Conservation (phyloP, 208 protist species). For the Wallacemonas sp. region DNA sequence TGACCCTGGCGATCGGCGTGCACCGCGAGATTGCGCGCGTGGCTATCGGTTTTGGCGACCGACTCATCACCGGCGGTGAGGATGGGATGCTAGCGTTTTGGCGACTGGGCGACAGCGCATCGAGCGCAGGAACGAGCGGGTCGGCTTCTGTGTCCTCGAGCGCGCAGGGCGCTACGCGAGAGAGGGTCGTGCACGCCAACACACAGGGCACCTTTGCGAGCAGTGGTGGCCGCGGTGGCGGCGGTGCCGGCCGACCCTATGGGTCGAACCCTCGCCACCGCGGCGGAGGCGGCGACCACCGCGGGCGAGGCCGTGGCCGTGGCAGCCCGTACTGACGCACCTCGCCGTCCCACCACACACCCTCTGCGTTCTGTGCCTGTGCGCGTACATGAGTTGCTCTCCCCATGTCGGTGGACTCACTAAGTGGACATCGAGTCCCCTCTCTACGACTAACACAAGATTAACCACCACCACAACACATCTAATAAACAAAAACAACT, state of each 20-base stretch:
- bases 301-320: constrained; percentile 17
- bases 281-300: too few species aligned
- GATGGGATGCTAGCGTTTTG: constrained; percentile 80
- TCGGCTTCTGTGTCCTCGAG: constrained; percentile 19
- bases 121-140: background rate
- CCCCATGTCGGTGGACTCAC: too few species aligned
- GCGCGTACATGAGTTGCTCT: too few species aligned
- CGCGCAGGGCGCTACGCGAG: constrained; percentile 15
- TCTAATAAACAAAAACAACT: too few species aligned
- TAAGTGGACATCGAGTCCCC: too few species aligned
- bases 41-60: constrained; percentile 57
- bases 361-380: too few species aligned
- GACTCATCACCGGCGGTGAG: constrained; percentile 81
- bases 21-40: constrained; percentile 72
- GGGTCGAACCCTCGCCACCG: background rate
- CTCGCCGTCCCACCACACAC: too few species aligned
- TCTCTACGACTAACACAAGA: too few species aligned
- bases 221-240: constrained; percentile 1
- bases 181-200: background rate
- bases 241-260: constrained; percentile 3
- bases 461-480: too few species aligned
- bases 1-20: constrained; percentile 22
- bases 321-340: constrained; percentile 22
- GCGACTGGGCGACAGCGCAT: constrained; percentile 15
- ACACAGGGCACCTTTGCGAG: background rate